A percentile compares a stretch with the other conserved stretches of the same genome.
phyloP scores from a whole-genome alignment of 805 yeast genomes.

The Wickerhamiella musiphila region DNA sequence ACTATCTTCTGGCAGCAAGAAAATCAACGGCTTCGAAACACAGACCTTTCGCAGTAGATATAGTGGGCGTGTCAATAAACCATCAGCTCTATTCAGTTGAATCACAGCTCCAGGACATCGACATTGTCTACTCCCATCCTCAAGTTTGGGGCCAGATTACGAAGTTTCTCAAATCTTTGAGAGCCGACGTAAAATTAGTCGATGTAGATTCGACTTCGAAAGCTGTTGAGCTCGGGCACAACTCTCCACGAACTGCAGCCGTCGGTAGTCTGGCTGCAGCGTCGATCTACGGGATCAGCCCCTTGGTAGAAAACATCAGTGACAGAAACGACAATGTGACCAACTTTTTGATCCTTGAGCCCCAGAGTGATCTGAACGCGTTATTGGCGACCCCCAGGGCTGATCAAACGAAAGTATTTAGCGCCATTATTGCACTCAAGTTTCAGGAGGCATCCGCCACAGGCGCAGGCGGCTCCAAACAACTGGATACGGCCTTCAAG shows the following conservation, averaged over 20 bases:
- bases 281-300: slow-evolving; percentile 36
- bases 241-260: slow-evolving; percentile 36
- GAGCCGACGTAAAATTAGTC: slow-evolving; percentile 28
- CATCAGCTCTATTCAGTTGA: slow-evolving; percentile 54
- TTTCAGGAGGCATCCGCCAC: too few species aligned
- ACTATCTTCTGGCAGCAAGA: slow-evolving; percentile 60
- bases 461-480: too few species aligned
- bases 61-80: slow-evolving; percentile 65
- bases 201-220: slow-evolving; percentile 70
- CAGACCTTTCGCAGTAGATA: slow-evolving; percentile 57
- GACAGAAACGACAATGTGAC: slow-evolving; percentile 69
- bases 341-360: slow-evolving; percentile 54
- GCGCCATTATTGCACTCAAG: too few species aligned
- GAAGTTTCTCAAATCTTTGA: slow-evolving; percentile 30
- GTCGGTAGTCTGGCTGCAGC: slow-evolving; percentile 61
- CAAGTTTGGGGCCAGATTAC: slow-evolving; percentile 95
- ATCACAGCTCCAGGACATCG: slow-evolving; percentile 27
- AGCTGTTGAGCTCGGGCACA: slow-evolving; percentile 54
- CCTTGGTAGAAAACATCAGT: slow-evolving; percentile 41
- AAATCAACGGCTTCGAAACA: too few species aligned
- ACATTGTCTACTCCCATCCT: slow-evolving; percentile 72
- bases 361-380: too few species aligned
- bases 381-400: too few species aligned
- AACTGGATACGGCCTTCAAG: too few species aligned
- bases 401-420: too few species aligned